Evolutionary conservation across 768 basidiomycete species (phyloP).

Genomic region (Suillus weaverae): DNA sequence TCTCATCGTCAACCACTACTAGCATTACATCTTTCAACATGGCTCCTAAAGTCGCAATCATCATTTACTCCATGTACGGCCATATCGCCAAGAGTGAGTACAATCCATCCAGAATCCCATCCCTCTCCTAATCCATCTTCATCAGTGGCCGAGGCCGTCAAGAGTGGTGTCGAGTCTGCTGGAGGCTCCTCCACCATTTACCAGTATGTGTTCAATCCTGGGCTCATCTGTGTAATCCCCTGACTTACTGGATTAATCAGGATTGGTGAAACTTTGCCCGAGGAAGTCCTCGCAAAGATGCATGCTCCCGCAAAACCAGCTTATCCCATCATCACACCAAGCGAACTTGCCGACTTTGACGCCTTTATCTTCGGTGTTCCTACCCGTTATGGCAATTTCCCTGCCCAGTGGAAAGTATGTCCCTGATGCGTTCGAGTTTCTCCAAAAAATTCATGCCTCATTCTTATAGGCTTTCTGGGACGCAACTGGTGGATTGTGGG

Average conservation of each 20-base stretch:
- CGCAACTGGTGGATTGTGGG: slow-evolving; percentile 68
- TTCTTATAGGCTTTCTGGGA: slow-evolving; percentile 68
- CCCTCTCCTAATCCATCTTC: slow-evolving; percentile 10
- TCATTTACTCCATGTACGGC: slow-evolving; percentile 75
- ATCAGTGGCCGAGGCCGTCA: slow-evolving; percentile 60
- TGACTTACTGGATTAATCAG: slow-evolving; percentile 33
- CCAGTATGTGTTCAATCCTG: slow-evolving; percentile 42
- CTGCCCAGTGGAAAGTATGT: slow-evolving; percentile 75
- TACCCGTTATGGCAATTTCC: slow-evolving; percentile 79
- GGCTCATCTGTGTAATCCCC: neutral
- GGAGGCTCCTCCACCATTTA: slow-evolving; percentile 54
- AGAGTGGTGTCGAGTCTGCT: slow-evolving; percentile 44
- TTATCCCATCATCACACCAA: slow-evolving; percentile 66
- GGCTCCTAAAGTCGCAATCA: slow-evolving; percentile 62
- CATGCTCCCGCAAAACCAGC: slow-evolving; percentile 68
- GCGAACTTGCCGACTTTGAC: slow-evolving; percentile 58
- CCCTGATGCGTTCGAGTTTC: slow-evolving; percentile 7
- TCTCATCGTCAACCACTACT: slow-evolving; percentile 4
- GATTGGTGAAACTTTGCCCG: slow-evolving; percentile 75
- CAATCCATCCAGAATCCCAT: neutral
- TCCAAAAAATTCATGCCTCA: neutral
- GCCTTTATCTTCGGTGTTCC: slow-evolving; percentile 77
- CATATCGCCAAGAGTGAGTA: slow-evolving; percentile 67
- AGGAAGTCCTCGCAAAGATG: slow-evolving; percentile 67
- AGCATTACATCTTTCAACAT: slow-evolving; percentile 25